phyloP scores from a whole-genome alignment of 1,139 yeast species.

The Wickerhamomyces sp. region DNA sequence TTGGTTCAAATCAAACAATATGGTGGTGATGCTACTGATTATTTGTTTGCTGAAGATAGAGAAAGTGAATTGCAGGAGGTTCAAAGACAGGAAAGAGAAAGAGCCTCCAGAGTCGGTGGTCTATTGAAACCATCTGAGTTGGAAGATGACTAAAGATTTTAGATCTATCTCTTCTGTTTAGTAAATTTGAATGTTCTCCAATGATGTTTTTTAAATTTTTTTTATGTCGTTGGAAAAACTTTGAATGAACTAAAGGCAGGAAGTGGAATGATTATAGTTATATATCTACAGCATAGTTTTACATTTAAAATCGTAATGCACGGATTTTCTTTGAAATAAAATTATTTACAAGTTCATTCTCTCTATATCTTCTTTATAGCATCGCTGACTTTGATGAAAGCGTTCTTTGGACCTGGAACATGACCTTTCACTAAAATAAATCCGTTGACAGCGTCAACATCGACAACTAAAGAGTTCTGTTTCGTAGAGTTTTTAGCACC shows the following conservation, averaged over 20 bases:
- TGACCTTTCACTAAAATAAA: constrained; percentile 82
- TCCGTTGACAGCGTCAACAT: constrained; percentile 77
- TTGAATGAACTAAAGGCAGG: too few relatives aligned
- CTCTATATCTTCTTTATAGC: constrained; percentile 34
- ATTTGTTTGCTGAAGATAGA: constrained; percentile 90
- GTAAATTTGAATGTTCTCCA: too few relatives aligned
- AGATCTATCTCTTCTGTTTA: not conserved
- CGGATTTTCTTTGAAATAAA: too few relatives aligned
- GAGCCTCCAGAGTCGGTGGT: constrained; percentile 88
- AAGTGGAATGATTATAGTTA: too few relatives aligned
- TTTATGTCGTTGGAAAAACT: not conserved
- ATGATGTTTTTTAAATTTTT: constrained; percentile 1
- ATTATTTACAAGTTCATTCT: constrained; percentile 1
- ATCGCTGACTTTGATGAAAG: constrained; percentile 72
- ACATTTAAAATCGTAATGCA: too few relatives aligned
- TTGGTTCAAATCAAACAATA: constrained; percentile 91
- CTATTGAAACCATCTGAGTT: constrained; percentile 93
- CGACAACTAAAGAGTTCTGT: constrained; percentile 71
- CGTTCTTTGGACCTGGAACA: constrained; percentile 84
- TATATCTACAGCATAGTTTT: too few relatives aligned
- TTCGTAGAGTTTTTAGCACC: constrained; percentile 74
- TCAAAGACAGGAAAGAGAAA: constrained; percentile 66
- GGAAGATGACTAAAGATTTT: constrained; percentile 51
- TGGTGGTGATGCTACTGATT: constrained; percentile 92
- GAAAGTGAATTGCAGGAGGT: constrained; percentile 72